Evolutionary conservation across 768 basidiomycete genomes (phyloP), one percentile per base, ranked within the genome.

Genomic region (Trichaptum fuscoviolaceum): DNA sequence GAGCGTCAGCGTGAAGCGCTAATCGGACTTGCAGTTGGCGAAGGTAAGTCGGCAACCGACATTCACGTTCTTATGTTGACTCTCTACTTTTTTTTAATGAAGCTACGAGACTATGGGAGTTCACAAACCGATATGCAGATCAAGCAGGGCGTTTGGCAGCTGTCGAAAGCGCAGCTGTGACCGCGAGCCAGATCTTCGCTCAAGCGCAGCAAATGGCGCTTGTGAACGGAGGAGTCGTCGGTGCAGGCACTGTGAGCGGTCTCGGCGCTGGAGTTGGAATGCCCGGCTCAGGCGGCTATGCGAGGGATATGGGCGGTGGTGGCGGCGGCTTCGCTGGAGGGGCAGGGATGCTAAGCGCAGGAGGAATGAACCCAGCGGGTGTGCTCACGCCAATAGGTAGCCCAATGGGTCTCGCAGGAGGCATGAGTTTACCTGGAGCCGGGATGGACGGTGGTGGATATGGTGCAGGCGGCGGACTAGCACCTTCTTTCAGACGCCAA

Each of bases 1-100:
- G 88, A 87, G 68, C 77, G 85, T 58, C 87, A 90, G 72, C 76
- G 87, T 63, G 90, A 92, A 75, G 87, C 81, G 17, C 76, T 92
- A 15, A 83, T 85, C 27, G 90, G 85, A 1, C 79, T 91, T 27
- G 89, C 91, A 10, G 80, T 89, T 26, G 90, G 85, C 57, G 91
- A 92, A 84, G 87, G 90, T 89, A 70, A 64, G 69, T n/a, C 27
- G 65, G 17, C 15, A 23, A 17, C 35, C 64, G 6, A 24, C 20
- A 27, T 18, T 23, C 25, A 63, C 30, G 30, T 30, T 30, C 30
- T 30, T 8, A 3, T 3, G 30, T 8, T 30, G 8, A 30, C 8
- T 3, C 30, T n/a, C 30, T 30, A 30, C 8, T n/a, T 8, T 30
- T 8, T 30, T 26, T 30, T 25, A 26, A 12, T 15, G n/a, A n/a